A percentile compares a stretch with the other conserved stretches of the same genome.
phyloP scores from a whole-genome alignment of 164 flowering plant genomes.

The Hamamelis virginiana region DNA sequence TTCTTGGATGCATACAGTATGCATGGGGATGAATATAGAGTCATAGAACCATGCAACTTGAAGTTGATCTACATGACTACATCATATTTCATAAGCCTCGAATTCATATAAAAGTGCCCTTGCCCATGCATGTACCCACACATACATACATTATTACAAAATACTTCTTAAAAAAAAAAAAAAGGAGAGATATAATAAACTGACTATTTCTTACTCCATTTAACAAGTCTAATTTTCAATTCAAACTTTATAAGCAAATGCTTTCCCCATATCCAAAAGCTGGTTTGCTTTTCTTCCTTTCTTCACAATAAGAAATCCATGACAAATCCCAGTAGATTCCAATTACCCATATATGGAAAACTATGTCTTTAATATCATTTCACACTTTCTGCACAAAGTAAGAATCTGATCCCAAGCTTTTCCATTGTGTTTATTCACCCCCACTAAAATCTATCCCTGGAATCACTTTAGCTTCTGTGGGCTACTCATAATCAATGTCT shows the following conservation, averaged over 20 bases:
- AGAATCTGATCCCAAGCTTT: constrained; percentile 20
- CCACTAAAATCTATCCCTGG: constrained; percentile 9
- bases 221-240: constrained; percentile 1
- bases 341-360: background rate
- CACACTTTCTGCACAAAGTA: constrained; percentile 5
- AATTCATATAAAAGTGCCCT: background rate
- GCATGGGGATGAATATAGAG: too few relatives aligned
- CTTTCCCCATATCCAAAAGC: background rate
- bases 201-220: constrained; percentile 6
- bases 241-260: background rate
- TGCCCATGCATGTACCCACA: background rate
- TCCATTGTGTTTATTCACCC: constrained; percentile 4
- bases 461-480: constrained; percentile 18
- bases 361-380: constrained; percentile 6
- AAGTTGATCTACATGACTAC: too few relatives aligned
- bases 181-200: too few relatives aligned
- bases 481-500: background rate
- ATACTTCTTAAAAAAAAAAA: too few relatives aligned
- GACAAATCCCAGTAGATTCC: constrained; percentile 13
- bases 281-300: background rate
- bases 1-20: too few relatives aligned
- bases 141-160: too few relatives aligned
- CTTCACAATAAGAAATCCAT: background rate
- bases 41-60: too few relatives aligned
- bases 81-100: too few relatives aligned